Evolutionary conservation across 208 protist genomes (phyloP), one percentile per base, ranked within the genome.

Genomic region (Eutreptiella sp.): DNA sequence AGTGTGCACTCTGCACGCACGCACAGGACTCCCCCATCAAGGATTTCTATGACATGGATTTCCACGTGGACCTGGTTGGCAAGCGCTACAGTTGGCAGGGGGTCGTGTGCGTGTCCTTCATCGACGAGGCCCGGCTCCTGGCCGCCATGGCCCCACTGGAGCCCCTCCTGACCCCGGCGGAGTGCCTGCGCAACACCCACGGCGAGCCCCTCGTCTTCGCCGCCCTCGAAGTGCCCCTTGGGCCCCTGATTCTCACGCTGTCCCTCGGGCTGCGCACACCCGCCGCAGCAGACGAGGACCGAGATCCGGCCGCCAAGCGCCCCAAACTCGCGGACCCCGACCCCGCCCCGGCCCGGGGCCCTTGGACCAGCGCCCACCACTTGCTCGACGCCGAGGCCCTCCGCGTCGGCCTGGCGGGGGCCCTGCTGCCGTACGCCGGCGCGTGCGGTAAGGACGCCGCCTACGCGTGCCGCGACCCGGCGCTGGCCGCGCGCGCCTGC

Each of bases 11-110:
- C n/a, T 57, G 95, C 0, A 90, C 92, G 85, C 65, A 38, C 7
- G 63, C 72, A 3, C n/a, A 31, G 2, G 21, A 48, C 0, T 87
- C 82, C 4, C 78, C 84, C n/a, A 85, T 97, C 19, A 52, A 69
- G 5, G 63, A 90, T 23, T 94, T 91, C 36, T 97, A 95, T 66
- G 92, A 92, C 14, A 55, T 9, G 2, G 65, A 84, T 9, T 96
- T 97, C 67, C 33, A 38, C 1, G 34, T 89, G 5, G 91, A 97
- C 68, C 34, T 89, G 26, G 89, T 94, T 53, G 89, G 88, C 19
- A 85, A 85, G 58, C 43, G 50, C 32, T 75, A 66, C 24, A 53
- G 58, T 1, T 91, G 81, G 76, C 63, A 80, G 52, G 69, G 66
- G 11, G 53, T 57, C 16, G 54, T 63, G 54, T 24, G 53, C n/a